Conservation (phyloP, 2,329 filamentous ascomycete genomes). For the Knufia fluminis region DNA sequence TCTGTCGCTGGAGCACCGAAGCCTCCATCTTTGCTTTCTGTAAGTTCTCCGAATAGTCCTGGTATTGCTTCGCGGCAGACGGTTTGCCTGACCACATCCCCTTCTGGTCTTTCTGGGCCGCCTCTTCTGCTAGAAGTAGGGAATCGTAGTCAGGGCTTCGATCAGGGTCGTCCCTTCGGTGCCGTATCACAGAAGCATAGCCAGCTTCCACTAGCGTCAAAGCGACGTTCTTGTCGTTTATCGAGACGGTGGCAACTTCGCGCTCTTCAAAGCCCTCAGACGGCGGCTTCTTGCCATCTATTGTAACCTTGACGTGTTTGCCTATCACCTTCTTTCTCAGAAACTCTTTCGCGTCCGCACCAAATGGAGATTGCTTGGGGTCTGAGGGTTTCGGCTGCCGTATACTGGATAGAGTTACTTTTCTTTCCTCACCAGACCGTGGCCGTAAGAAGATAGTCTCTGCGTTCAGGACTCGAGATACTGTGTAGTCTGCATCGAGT, state of each 20-base stretch:
- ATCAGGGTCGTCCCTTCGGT: constrained; percentile 90
- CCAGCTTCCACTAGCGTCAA: constrained; percentile 81
- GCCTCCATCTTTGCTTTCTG: constrained; percentile 96
- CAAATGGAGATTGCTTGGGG: constrained; percentile 76
- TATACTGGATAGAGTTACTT: constrained; percentile 84
- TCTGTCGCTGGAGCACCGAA: constrained; percentile 77
- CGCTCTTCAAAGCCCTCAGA: constrained; percentile 86
- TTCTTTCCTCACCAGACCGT: constrained; percentile 77
- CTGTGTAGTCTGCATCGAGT: constrained; percentile 64
- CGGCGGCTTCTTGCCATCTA: constrained; percentile 85
- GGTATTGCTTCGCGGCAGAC: constrained; percentile 69
- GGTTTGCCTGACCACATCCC: constrained; percentile 93
- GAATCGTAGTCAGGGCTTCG: constrained; percentile 84
- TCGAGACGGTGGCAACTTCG: constrained; percentile 80
- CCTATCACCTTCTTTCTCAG: constrained; percentile 88
- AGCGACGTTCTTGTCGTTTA: constrained; percentile 79
- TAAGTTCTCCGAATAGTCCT: constrained; percentile 82
- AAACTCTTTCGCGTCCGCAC: constrained; percentile 92
- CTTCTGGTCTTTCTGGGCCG: constrained; percentile 76
- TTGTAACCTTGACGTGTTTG: constrained; percentile 81
- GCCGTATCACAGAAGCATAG: constrained; percentile 86
- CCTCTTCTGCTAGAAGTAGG: constrained; percentile 36
- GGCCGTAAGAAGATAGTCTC: constrained; percentile 82
- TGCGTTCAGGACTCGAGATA: constrained; percentile 75
- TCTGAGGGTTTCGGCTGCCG: constrained; percentile 86